Evolutionary conservation across 2,329 filamentous ascomycete species (phyloP), one percentile per base, ranked within the genome.

Genomic region (Sporothrix curviconia): DNA sequence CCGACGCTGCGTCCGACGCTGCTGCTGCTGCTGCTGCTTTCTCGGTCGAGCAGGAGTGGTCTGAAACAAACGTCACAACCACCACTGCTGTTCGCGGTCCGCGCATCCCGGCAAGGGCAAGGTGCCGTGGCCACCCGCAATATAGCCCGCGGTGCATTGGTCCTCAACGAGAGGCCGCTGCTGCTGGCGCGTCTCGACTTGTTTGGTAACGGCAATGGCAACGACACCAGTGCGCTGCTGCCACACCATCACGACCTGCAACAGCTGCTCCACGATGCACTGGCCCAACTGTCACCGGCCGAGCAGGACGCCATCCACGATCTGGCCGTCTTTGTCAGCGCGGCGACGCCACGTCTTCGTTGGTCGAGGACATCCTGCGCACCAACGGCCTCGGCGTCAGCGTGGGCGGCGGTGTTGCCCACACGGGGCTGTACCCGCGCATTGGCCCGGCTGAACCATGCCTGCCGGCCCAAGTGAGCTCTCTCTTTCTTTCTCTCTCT

Each of bases 311-410:
- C 37, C 3, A 47, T 67, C 7, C 15, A 57, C 39, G 40, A 36
- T 0, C 56, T 67, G 24, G 63, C 64, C 9, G 19, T 22, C n/a
- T 9, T 11, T 11, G 1, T 2, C 4, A 5, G 17, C 19, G 7
- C 1, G 61, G 61, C 1, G 43, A n/a, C n/a, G n/a, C n/a, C n/a
- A n/a, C n/a, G n/a, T n/a, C n/a, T n/a, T n/a, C 58, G 9, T 40
- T 50, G n/a, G 57, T 66, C 3, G 37, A 63, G 25, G 64, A 67
- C 47, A 46, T 63, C 4, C 32, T 67, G 12, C 59, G 59, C 22
- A 67, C 65, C 8, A 66, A 66, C 30, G 63, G 62, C 6, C 66
- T 66, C 46, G 63, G 64, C 1, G 55, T 66, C 22, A 62, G 66
- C 15, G 50, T 67, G n/a, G 63, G 59, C 7, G 66, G 62, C 2